phyloP scores from a whole-genome alignment of 2,329 filamentous ascomycete species.

The Epichloe typhina region DNA sequence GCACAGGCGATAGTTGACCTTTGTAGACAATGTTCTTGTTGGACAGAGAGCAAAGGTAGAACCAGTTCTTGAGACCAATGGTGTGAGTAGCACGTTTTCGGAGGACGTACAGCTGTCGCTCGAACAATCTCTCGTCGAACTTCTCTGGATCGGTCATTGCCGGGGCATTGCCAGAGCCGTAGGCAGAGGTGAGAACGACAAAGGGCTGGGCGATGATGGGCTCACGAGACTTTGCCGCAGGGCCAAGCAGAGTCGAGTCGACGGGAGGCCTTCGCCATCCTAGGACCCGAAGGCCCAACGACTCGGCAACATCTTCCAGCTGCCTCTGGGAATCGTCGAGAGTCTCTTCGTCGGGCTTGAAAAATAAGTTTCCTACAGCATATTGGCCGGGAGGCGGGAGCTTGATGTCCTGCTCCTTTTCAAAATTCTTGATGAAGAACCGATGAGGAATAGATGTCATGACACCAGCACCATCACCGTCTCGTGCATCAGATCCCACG shows the following conservation, averaged over 20 bases:
- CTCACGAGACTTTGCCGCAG: conserved; percentile 85
- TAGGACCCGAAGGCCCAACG: conserved; percentile 75
- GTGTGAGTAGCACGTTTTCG: conserved; percentile 91
- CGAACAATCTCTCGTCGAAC: conserved; percentile 78
- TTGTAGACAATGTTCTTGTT: conserved; percentile 99
- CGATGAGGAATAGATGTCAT: conserved; percentile 98
- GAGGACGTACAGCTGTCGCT: conserved; percentile 85
- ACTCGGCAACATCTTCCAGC: conserved; percentile 88
- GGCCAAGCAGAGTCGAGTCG: conserved; percentile 85
- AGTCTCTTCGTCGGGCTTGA: conserved; percentile 89
- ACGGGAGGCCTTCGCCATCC: conserved; percentile 94
- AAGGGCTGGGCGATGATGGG: conserved; percentile 93
- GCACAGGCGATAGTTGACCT: conserved; percentile 83
- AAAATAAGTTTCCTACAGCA: conserved; percentile 94
- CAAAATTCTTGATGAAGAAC: conserved; percentile 98
- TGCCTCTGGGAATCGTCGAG: conserved; percentile 80
- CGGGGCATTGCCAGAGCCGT: conserved; percentile 69
- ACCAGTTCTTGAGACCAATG: conserved; percentile 95
- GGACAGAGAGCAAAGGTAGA: conserved; percentile 90
- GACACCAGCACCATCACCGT: conserved; percentile 95
- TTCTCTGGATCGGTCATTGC: conserved; percentile 63
- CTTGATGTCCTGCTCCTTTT: conserved; percentile 75
- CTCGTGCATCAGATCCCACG: conserved; percentile 92
- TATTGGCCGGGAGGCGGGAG: conserved; percentile 86
- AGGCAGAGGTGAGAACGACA: conserved; percentile 74